These are phyloP conservation scores for Aspergillus puulaauensis DNA, from an alignment of 2,329 filamentous ascomycete species.

Conservation along the genomic window DNA sequence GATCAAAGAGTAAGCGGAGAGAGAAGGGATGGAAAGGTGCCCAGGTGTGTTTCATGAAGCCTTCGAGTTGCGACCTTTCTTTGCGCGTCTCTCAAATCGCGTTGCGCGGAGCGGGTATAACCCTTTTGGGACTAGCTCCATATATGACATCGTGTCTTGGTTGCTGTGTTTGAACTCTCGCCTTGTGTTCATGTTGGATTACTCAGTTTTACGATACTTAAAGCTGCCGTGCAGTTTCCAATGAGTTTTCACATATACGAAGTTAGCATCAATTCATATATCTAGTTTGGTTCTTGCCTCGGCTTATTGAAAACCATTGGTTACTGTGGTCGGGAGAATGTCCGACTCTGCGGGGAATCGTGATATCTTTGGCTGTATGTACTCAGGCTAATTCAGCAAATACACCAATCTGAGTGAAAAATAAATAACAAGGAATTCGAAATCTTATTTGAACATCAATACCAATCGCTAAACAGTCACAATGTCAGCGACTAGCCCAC, in stretches of 20 bases:
- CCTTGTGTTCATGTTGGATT: not conserved
- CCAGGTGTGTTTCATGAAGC: conserved; percentile 1
- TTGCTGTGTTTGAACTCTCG: not conserved
- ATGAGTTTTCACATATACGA: not conserved
- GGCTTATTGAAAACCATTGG: not conserved
- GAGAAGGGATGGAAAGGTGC: not conserved
- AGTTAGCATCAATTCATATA: not conserved
- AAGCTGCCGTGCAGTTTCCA: not conserved
- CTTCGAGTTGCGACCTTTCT: not conserved
- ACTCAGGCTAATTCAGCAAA: not conserved
- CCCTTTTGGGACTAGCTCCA: conserved; percentile 21
- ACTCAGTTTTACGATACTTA: not conserved
- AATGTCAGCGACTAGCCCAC: conserved; percentile 13
- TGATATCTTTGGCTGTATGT: not conserved
- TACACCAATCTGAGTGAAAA: not conserved
- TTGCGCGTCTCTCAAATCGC: conserved; percentile 20
- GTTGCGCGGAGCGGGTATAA: conserved; percentile 26
- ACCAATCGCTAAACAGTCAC: not conserved
- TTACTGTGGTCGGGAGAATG: not conserved
- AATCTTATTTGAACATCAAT: too few relatives aligned
- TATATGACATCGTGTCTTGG: not conserved
- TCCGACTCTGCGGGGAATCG: too few relatives aligned
- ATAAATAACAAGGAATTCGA: not conserved
- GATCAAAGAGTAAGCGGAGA: not conserved
- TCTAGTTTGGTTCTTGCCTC: not conserved